Evolutionary conservation across 306 rosid species (phyloP).

Genomic region (Glycine latifolia): DNA sequence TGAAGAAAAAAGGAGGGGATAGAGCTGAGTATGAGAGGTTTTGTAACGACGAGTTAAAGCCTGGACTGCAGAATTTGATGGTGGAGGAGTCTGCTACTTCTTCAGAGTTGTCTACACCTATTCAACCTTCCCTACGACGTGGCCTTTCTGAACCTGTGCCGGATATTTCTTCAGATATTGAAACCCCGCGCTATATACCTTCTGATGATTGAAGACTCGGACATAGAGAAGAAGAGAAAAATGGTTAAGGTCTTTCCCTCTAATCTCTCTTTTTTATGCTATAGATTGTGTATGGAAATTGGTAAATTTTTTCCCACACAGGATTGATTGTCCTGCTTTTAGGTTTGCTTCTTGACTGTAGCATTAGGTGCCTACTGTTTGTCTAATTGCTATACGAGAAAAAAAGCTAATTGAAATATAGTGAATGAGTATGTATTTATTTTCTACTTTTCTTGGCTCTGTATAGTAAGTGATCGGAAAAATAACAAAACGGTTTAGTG

Average conservation of each 20-base stretch:
- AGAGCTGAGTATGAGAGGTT: conserved; percentile 77
- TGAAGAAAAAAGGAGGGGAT: conserved; percentile 91
- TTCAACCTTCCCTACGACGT: conserved; percentile 38
- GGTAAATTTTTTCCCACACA: conserved; percentile 37
- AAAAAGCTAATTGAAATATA: conserved; percentile 51
- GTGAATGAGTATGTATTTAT: conserved; percentile 42
- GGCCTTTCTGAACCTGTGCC: conserved; percentile 43
- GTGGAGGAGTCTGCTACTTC: conserved; percentile 58
- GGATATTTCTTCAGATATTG: conserved; percentile 11
- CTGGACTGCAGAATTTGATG: conserved; percentile 70
- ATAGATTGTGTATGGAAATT: conserved; percentile 53
- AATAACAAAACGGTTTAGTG: conserved; percentile 35
- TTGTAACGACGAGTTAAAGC: conserved; percentile 69
- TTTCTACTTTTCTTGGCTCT: conserved; percentile 24
- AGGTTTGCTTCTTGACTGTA: conserved; percentile 48
- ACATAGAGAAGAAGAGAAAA: conserved; percentile 33
- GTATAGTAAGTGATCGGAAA: conserved; percentile 11
- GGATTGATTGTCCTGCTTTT: conserved; percentile 42
- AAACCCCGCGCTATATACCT: conserved; percentile 17
- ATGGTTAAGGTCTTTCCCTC: conserved; percentile 31
- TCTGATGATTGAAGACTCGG: background rate
- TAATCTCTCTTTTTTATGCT: background rate
- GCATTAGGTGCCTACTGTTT: conserved; percentile 47
- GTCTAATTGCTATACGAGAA: conserved; percentile 46
- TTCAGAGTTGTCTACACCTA: conserved; percentile 46